Conservation (phyloP, 2,329 filamentous ascomycete species). For the Clonostachys byssicola region DNA sequence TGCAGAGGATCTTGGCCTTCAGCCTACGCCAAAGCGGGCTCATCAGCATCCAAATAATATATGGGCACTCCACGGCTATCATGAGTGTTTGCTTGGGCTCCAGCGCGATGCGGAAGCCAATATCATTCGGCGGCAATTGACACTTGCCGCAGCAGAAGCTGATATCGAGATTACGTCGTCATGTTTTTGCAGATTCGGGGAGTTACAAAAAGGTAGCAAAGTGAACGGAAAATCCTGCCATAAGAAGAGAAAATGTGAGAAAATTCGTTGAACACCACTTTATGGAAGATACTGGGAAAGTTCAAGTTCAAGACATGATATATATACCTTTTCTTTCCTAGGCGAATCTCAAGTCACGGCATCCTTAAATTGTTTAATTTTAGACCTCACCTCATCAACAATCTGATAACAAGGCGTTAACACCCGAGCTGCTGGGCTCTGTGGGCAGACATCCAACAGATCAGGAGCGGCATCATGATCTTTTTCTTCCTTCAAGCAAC, state of each 20-base stretch:
- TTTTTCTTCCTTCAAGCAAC: conserved; percentile 14
- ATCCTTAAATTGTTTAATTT: conserved; percentile 12
- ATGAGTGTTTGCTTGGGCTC: conserved; percentile 56
- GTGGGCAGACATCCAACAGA: conserved; percentile 17
- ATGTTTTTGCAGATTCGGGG: conserved; percentile 21
- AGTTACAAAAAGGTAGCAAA: background rate
- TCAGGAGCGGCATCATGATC: conserved; percentile 9
- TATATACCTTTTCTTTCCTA: background rate
- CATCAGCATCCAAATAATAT: conserved; percentile 65
- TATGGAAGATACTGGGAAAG: no score
- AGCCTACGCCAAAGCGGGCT: conserved; percentile 51
- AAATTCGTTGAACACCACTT: no score
- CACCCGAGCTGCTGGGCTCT: conserved; percentile 11
- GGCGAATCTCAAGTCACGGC: background rate
- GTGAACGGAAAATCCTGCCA: background rate
- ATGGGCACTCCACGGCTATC: conserved; percentile 68
- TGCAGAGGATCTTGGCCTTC: conserved; percentile 51
- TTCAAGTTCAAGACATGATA: no score
- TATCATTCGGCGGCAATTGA: conserved; percentile 33
- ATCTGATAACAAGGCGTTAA: conserved; percentile 19
- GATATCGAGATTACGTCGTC: conserved; percentile 48
- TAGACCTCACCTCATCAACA: conserved; percentile 16
- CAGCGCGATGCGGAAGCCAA: conserved; percentile 32
- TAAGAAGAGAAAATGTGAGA: no score
- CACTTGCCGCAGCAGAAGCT: conserved; percentile 43